Base-by-base conservation (phyloP, 228 moss, liverwort and hornwort genomes). In the Sphagnum magellanicum region DNA sequence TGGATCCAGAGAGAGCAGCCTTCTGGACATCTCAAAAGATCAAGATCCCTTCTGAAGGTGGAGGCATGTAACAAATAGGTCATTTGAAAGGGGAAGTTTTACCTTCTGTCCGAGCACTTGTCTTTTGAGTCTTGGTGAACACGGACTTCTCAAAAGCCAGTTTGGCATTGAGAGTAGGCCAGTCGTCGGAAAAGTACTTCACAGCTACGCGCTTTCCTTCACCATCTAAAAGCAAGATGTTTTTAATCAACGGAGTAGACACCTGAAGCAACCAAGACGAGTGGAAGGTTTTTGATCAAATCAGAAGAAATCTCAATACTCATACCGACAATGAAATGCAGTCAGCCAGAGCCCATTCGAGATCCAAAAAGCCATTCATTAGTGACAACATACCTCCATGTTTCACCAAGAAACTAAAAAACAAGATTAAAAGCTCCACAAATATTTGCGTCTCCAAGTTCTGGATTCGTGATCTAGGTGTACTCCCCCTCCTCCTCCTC, bases 121-220 rank as follows among this genome's bases (percentile, higher is more conserved):
- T 94, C 55, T 94, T 87, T 69, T 98, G 98, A 50, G 98, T 98
- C 79, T 93, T 98, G 17, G 88, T 80, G 69, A 92, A 94, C 50
- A 98, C 73, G 51, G 98, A 98, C 70, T 94, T 98, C 84, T 98
- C 98, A 63, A 98, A 98, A 4, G 89, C 86, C 75, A 92, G 53
- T 82, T 98, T 98, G 48, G 93, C 78, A 53, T 82, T 84, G 71
- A 90, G 79, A 74, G 71, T 91, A 32, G 89, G 67, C 98, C 98
- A 98, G 77, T 98, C 94, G 60, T 94, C 98, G 53, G 92, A 84
- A 75, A 76, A 98, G 70, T 98, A 98, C 78, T 93, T 98, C 55
- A 98, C 85, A 67, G 92, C 98, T 71, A 98, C 94, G 52, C 94
- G 92, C 83, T 98, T 98, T 59, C 94, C 98, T 67, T 98, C 94